Conservation (phyloP, 495 filamentous ascomycete genomes). For the Neurospora africana region DNA sequence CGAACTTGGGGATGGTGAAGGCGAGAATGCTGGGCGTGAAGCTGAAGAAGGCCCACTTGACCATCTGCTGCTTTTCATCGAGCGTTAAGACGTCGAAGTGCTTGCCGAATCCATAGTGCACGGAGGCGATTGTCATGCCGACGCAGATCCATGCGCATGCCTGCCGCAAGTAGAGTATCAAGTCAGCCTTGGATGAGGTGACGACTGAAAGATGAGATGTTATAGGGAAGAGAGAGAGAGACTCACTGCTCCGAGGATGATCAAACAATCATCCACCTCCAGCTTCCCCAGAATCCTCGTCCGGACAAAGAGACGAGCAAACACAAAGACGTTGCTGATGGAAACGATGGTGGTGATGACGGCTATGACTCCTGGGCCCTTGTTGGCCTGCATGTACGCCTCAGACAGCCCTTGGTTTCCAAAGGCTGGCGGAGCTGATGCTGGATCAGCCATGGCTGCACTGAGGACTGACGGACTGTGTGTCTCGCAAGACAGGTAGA, state of each 20-base stretch:
- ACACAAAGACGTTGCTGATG: constrained; percentile 15
- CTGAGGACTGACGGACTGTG: background rate
- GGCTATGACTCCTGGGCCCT: constrained; percentile 8
- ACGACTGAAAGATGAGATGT: background rate
- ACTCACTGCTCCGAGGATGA: constrained; percentile 11
- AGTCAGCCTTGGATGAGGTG: background rate
- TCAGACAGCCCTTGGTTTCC: background rate
- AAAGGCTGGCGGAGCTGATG: background rate
- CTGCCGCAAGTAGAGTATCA: background rate
- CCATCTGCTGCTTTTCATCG: background rate
- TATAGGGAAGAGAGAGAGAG: background rate
- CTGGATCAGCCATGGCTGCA: background rate
- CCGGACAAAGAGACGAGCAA: constrained; percentile 18
- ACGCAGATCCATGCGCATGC: constrained; percentile 1
- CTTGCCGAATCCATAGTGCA: constrained; percentile 10
- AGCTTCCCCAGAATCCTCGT: constrained; percentile 11
- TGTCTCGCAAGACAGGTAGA: background rate
- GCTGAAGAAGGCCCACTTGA: constrained; percentile 14
- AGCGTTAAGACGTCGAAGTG: constrained; percentile 2
- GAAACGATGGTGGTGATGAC: constrained; percentile 9
- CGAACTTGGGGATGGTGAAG: constrained; percentile 19
- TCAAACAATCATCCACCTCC: constrained; percentile 16
- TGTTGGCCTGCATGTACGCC: background rate
- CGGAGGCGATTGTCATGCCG: background rate
- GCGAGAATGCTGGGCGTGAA: constrained; percentile 17